Conservation (phyloP, 192 early-diverging fungal genomes). For the Phlyctochytrium arcticum region DNA sequence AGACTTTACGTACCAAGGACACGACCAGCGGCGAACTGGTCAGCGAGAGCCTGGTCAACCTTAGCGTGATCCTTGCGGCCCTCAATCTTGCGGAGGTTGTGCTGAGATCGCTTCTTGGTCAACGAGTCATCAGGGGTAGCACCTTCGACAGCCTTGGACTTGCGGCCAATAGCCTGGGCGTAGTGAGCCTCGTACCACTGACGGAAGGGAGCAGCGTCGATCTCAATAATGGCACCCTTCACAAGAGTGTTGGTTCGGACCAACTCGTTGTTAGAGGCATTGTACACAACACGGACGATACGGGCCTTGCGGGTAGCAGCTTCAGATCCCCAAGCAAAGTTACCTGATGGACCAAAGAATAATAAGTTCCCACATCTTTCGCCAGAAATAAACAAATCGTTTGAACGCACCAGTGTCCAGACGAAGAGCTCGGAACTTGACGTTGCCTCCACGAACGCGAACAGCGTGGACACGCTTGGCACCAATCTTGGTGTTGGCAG, state of each 20-base stretch:
- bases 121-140: constrained; percentile 48
- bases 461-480: constrained; percentile 94
- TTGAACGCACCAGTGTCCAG: constrained; percentile 66
- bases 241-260: constrained; percentile 99
- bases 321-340: constrained; percentile 98
- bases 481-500: constrained; percentile 97
- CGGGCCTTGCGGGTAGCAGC: constrained; percentile 92
- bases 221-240: constrained; percentile 92
- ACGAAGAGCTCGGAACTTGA: constrained; percentile 97
- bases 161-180: constrained; percentile 81
- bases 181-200: constrained; percentile 99
- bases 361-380: background rate
- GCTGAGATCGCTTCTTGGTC: constrained; percentile 84
- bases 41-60: constrained; percentile 82
- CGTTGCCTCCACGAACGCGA: constrained; percentile 97
- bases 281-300: constrained; percentile 94
- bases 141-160: constrained; percentile 48
- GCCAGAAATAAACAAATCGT: background rate
- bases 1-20: constrained; percentile 40
- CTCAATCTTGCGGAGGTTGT: constrained; percentile 83
- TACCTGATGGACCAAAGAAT: constrained; percentile 54
- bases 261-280: constrained; percentile 99
- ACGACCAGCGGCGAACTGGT: constrained; percentile 94
- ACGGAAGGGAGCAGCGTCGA: constrained; percentile 98
- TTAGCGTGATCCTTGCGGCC: constrained; percentile 76